A percentile compares a stretch with the other conserved stretches of the same genome.
These are phyloP conservation scores for Flaveria robusta DNA, from an alignment of 129 eudicot species.

Conservation along the genomic window DNA sequence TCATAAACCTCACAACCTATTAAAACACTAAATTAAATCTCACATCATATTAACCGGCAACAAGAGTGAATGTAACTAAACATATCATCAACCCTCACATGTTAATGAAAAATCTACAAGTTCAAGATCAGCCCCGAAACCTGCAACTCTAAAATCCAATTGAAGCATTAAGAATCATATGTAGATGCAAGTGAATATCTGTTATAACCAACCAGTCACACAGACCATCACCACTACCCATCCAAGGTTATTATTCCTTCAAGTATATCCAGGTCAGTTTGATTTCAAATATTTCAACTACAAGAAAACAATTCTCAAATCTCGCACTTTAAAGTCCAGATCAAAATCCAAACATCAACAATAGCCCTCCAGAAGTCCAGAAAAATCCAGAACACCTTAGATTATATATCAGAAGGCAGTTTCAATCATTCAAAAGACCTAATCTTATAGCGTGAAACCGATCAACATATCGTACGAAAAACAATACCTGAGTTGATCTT, in stretches of 20 bases:
- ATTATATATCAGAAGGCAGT: not conserved
- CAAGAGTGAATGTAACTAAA: not conserved
- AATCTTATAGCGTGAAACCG: not conserved
- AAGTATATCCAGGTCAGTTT: not conserved
- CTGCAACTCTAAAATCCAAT: not conserved
- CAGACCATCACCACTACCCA: not conserved
- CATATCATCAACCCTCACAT: not conserved
- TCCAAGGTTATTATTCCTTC: not conserved
- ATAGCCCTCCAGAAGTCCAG: no score
- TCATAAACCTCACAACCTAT: not conserved
- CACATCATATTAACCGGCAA: not conserved
- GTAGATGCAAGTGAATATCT: not conserved
- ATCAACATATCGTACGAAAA: constrained; percentile 21
- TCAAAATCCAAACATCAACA: no score
- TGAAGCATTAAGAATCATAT: not conserved
- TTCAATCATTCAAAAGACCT: not conserved
- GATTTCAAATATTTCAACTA: constrained; percentile 14
- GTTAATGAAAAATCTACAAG: not conserved
- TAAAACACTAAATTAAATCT: not conserved
- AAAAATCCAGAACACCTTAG: not conserved
- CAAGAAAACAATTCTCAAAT: not conserved
- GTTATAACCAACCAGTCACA: constrained; percentile 1
- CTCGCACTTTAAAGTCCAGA: not conserved
- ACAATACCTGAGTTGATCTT: constrained; percentile 16
- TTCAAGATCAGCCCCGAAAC: not conserved